Evolutionary conservation across 2,329 filamentous ascomycete genomes (phyloP), one percentile per base, ranked within the genome.

Genomic region (Huntiella decipiens): DNA sequence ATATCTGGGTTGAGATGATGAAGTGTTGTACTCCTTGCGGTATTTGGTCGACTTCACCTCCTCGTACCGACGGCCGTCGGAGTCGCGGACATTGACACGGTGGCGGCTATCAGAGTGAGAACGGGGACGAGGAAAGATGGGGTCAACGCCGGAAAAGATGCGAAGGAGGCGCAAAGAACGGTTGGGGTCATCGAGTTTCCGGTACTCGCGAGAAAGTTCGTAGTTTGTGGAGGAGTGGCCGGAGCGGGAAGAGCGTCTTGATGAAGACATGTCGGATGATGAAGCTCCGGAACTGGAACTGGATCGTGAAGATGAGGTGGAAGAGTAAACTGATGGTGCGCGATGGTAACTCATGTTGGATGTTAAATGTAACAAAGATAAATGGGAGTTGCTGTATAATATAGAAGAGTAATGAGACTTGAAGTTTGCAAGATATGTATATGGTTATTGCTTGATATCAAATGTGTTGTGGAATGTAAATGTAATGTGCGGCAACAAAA

Each of bases 101-200:
- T 36, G 17, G 13, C 39, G 39, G 2, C 44, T 40, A 11, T 44
- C 38, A 11, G 43, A 19, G 19, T 44, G 39, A 28, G 45, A 38
- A 19, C 39, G 32, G 35, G 34, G 32, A 12, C 38, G 47, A 6
- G 43, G 43, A 34, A 49, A 37, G 39, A 49, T 49, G 35, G 47
- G 47, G n/a, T 49, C 47, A 19, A 49, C 34, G 44, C 47, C 47
- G 12, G 47, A 49, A 36, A 49, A 49, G 39, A 49, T 49, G 44
- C 47, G 47, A 13, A 49, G 47, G 34, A 49, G 35, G 17, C 44
- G 47, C 16, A 49, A 44, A 13, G 43, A 44, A 11, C 35, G 35
- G 34, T 38, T 34, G 28, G 46, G 28, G 10, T 43, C 46, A 39
- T 49, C 35, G 33, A 49, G 45, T 10, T 35, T 35, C 5, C 44